Evolutionary conservation across 306 rosid genomes (phyloP), one percentile per base, ranked within the genome.

Genomic region (barrel medic (Medicago truncatula)): DNA sequence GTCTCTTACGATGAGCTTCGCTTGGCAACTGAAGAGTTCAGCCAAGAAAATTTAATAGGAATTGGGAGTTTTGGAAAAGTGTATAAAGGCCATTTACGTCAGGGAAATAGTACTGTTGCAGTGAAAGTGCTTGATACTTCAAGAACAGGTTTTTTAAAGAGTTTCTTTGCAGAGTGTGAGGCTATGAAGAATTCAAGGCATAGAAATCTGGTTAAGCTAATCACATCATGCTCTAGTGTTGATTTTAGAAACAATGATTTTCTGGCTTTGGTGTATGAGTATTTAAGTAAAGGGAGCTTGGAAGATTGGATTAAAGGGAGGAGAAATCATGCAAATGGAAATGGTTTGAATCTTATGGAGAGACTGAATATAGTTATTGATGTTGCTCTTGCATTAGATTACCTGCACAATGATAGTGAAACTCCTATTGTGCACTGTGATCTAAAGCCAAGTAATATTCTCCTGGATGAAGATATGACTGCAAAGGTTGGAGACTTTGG

Each of bases 401-500:
- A 93, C 78, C 65, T 89, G 62, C 96, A 93, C 75, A 74, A 88
- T 80, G 92, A 89, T 12, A 86, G 80, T 82, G 90, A 85, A 83
- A 82, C 67, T 56, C 88, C 91, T 0, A 84, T 93, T 39, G 94
- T 82, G 56, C 98, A 92, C 44, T 90, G 97, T 74, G 96, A 92
- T 82, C 80, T 92, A 64, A 92, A 92, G 80, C 97, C 97, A 1
- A 86, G 89, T 81, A 92, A 92, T 69, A 82, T 92, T 83, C 91
- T 92, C 14, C 53, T 92, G 66, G 84, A 80, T 74, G 81, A 72
- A 69, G 88, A 85, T 8, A 78, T 93, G 89, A 87, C 76, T 8
- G 96, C 96, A 28, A 90, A 89, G 78, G 76, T 90, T 34, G 98
- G 94, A 14, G 96, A 93, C 73, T 93, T 93, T 36, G 96, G 98